Base-by-base conservation (phyloP, 208 protist species). In the Kentomonas sorsogonicus region DNA sequence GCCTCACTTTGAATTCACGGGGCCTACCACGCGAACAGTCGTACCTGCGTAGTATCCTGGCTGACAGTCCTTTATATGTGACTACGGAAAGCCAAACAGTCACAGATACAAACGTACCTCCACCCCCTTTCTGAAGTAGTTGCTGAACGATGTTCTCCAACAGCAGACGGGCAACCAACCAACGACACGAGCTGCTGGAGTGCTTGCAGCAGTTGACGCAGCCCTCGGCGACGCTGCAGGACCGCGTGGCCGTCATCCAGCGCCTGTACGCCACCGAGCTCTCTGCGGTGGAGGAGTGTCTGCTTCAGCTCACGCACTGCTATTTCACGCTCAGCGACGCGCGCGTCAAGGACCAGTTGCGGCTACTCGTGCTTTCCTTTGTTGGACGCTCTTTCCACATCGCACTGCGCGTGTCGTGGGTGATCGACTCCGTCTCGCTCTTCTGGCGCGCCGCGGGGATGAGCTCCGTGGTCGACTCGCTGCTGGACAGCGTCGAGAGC, bases 401-500 rank as follows among this genome's bases (percentile, higher is more conserved):
- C 15, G 85, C 89, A 15, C 66, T 95, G 27, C 78, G 83, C 0
- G 64, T 95, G 0, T 76, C 81, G 25, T 93, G 85, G 85, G 81
- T 61, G 16, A 73, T 94, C 27, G 83, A 91, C 62, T 72, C 85
- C 6, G 66, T 89, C 27, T 69, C 72, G 7, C 44, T 53, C 13
- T 74, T 84, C 22, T 84, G 79, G 50, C 36, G 40, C 15, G 22
- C 70, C 44, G 62, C 72, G 1, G 84, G 76, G 0, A 66, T 95
- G 16, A 71, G 69, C 0, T 69, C 76, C 20, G 74, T 71, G 18
- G 68, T 93, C 38, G 77, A 89, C 56, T 66, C 81, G 53, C 66
- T 93, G 20, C 86, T 86, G 33, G 89, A 95, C 60, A 78, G 74
- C 50, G 72, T 95, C 40, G 89, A 95, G 77, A 93, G 80, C 63